phyloP scores from a whole-genome alignment of 495 filamentous ascomycete species.

The Tuber indicum region DNA sequence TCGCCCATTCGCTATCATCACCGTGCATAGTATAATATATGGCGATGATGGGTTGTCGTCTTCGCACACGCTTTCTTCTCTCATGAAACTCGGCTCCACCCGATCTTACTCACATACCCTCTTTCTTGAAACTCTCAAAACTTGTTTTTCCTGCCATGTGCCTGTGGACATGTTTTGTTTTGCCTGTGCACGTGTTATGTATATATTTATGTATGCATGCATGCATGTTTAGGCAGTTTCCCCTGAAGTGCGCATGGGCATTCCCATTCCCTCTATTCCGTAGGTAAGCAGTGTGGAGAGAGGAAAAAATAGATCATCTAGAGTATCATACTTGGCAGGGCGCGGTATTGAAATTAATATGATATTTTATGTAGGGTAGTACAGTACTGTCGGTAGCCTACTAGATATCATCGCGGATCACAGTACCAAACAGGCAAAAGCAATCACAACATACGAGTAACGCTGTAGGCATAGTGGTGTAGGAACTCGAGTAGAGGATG shows the following conservation, averaged over 20 bases:
- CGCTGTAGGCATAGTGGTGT: background rate
- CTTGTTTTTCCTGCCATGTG: background rate
- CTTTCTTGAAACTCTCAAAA: background rate
- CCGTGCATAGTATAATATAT: background rate
- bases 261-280: background rate
- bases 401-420: background rate
- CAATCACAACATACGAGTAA: background rate
- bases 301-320: background rate
- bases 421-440: background rate
- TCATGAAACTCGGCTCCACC: background rate
- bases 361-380: background rate
- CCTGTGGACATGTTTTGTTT: background rate
- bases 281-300: background rate
- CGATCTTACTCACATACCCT: background rate
- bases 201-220: background rate
- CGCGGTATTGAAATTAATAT: background rate
- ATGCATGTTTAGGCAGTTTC: background rate
- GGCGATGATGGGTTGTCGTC: background rate
- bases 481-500: background rate
- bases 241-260: background rate
- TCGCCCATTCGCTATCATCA: background rate
- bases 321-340: background rate
- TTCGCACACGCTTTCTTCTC: background rate
- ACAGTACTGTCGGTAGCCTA: too few relatives aligned
- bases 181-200: background rate